These are phyloP conservation scores for Arachnopeziza araneosa DNA, from an alignment of 2,329 filamentous ascomycete species.

Conservation along the genomic window DNA sequence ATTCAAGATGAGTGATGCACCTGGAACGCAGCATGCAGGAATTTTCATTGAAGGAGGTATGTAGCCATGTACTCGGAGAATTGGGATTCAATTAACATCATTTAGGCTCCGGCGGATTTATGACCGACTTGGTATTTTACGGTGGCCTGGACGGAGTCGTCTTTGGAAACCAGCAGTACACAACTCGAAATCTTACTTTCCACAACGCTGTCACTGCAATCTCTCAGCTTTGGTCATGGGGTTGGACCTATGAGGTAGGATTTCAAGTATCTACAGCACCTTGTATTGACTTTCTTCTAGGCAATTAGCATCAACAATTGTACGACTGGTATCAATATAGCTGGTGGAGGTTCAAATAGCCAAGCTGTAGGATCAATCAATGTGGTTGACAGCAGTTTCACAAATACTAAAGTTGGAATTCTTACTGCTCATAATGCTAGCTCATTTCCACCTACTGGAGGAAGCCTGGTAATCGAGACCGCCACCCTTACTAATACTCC, in stretches of 20 bases:
- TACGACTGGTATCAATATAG: constrained; percentile 45
- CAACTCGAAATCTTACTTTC: constrained; percentile 46
- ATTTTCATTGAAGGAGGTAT: constrained; percentile 51
- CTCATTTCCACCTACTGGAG: constrained; percentile 54
- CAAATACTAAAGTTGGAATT: constrained; percentile 43
- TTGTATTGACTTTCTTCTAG: constrained; percentile 20
- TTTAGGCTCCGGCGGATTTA: constrained; percentile 49
- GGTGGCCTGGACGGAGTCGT: constrained; percentile 55
- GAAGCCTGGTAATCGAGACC: constrained; percentile 78
- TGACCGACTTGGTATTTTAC: constrained; percentile 53
- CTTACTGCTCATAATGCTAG: constrained; percentile 46
- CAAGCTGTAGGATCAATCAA: constrained; percentile 51
- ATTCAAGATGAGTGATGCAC: constrained; percentile 48
- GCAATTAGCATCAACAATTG: constrained; percentile 47
- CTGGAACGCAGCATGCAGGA: constrained; percentile 47
- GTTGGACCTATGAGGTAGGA: constrained; percentile 40
- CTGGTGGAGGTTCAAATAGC: constrained; percentile 34
- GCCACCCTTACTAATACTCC: constrained; percentile 68
- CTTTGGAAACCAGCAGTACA: constrained; percentile 61
- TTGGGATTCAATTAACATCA: constrained; percentile 13
- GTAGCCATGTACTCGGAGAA: constrained; percentile 17
- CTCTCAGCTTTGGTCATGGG: constrained; percentile 53
- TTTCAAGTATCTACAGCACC: constrained; percentile 32
- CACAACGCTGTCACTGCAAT: constrained; percentile 43
- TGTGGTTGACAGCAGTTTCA: constrained; percentile 51